phyloP scores from a whole-genome alignment of 73 alveolate species.

The Effrenium voratum region DNA sequence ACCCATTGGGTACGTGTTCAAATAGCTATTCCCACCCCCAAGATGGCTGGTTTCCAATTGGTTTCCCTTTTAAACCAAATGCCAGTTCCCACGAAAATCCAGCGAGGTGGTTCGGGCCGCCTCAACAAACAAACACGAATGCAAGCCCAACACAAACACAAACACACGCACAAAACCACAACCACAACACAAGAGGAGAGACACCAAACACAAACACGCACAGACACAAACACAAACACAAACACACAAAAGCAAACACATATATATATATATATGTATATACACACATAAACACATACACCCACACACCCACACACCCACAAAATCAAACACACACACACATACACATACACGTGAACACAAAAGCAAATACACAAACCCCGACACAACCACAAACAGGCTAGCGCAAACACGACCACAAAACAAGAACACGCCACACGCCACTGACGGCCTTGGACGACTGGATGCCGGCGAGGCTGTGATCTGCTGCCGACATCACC shows the following conservation, averaged over 20 bases:
- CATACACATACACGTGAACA: background rate
- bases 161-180: background rate
- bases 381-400: background rate
- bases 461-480: constrained; percentile 66
- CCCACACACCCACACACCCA: background rate
- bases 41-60: no score
- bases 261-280: background rate
- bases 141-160: background rate
- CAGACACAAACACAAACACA: background rate
- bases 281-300: background rate
- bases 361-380: background rate
- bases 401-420: background rate
- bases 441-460: constrained; percentile 18
- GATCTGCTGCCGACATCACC: constrained; percentile 72
- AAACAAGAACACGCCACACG: background rate
- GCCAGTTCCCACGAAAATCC: no score
- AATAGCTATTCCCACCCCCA: no score
- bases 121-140: background rate
- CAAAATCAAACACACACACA: background rate
- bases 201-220: background rate
- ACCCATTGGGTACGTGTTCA: no score
- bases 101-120: no score
- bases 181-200: background rate
- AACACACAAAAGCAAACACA: no score
- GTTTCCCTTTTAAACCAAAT: no score